Evolutionary conservation across 768 basidiomycete genomes (phyloP).

Genomic region (Hortiboletus flavorubellus): DNA sequence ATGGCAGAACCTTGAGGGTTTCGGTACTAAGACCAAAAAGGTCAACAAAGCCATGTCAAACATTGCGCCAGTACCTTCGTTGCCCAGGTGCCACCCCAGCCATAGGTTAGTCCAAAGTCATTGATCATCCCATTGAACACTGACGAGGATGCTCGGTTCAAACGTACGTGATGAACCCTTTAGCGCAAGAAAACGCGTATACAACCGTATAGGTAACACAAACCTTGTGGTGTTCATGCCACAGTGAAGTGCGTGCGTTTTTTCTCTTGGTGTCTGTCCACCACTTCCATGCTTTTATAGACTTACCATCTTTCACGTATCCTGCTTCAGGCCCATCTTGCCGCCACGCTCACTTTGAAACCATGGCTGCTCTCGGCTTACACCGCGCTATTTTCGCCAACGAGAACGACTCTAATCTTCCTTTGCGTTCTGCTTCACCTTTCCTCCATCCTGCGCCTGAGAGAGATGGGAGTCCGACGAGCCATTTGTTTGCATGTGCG

Average conservation of each 20-base stretch:
- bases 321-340: slow-evolving; percentile 6
- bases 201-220: neutral
- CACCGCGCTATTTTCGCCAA: slow-evolving; percentile 51
- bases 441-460: slow-evolving; percentile 19
- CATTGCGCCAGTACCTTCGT: neutral
- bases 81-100: neutral
- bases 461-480: slow-evolving; percentile 14
- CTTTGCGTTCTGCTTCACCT: slow-evolving; percentile 18
- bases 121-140: neutral
- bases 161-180: slow-evolving; percentile 6
- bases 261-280: slow-evolving; percentile 7
- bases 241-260: slow-evolving; percentile 11
- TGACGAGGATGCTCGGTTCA: neutral
- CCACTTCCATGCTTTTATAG: neutral
- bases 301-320: slow-evolving; percentile 16
- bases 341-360: slow-evolving; percentile 14
- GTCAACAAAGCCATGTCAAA: slow-evolving; percentile 10
- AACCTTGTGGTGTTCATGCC: slow-evolving; percentile 14
- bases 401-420: slow-evolving; percentile 22
- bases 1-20: slow-evolving; percentile 15
- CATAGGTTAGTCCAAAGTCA: slow-evolving; percentile 11
- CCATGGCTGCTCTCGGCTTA: slow-evolving; percentile 61
- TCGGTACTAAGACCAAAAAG: slow-evolving; percentile 13
- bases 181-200: slow-evolving; percentile 8
- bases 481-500: slow-evolving; percentile 18